Evolutionary conservation across 345 rosid species (phyloP).

Genomic region (Abelmoschus esculentus): DNA sequence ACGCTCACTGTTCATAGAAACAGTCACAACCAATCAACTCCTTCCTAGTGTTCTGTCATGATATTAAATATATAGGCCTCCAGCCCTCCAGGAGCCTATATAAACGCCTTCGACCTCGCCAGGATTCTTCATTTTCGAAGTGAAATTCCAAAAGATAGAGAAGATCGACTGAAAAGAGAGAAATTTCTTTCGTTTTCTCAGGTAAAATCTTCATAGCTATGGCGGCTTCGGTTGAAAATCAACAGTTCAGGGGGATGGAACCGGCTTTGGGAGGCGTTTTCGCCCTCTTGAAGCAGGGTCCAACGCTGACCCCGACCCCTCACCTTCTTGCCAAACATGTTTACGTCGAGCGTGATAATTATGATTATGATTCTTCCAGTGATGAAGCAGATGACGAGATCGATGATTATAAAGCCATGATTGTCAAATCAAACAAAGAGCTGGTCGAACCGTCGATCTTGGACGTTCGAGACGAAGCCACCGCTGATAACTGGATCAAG

Average conservation of each 20-base stretch:
- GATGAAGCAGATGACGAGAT: conserved; percentile 61
- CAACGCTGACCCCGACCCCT: conserved; percentile 31
- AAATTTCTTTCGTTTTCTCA: not conserved
- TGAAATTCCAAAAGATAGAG: not conserved
- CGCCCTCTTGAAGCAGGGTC: conserved; percentile 35
- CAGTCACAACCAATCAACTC: too few relatives aligned
- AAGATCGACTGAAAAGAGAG: not conserved
- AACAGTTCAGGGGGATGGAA: conserved; percentile 45
- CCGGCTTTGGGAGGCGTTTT: conserved; percentile 46
- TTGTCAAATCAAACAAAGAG: conserved; percentile 46
- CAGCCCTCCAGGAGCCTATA: conserved; percentile 17
- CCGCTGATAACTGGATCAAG: conserved; percentile 72
- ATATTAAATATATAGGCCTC: not conserved
- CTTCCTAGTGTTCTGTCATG: not conserved
- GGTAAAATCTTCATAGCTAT: conserved; percentile 18
- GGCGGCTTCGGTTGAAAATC: conserved; percentile 84
- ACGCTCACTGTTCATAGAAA: too few relatives aligned
- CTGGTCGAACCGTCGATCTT: conserved; percentile 51
- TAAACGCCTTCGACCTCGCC: conserved; percentile 2
- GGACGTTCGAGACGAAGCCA: conserved; percentile 66
- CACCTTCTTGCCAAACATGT: conserved; percentile 24
- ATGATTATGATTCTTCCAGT: conserved; percentile 26
- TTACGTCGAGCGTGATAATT: conserved; percentile 12
- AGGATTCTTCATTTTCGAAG: not conserved
- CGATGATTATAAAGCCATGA: conserved; percentile 34